These are phyloP conservation scores for Hyaloscypha finlandica DNA, from an alignment of 495 filamentous ascomycete genomes.

Conservation along the genomic window DNA sequence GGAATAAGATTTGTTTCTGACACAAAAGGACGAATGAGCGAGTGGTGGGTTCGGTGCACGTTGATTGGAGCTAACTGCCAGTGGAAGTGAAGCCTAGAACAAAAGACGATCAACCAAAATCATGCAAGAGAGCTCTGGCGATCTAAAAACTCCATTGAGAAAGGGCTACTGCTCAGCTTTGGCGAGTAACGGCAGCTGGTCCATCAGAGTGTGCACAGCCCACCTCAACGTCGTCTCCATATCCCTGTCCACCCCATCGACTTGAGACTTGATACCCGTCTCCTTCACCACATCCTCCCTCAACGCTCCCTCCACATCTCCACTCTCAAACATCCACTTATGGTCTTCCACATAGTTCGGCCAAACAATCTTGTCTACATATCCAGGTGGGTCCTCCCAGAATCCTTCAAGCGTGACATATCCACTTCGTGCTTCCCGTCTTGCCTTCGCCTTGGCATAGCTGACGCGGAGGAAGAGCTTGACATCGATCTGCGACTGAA, in stretches of 20 bases:
- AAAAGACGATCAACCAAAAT: no score
- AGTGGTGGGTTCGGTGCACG: no score
- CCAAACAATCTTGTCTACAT: slow-evolving; percentile 95
- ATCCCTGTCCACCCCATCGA: slow-evolving; percentile 43
- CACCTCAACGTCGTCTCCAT: slow-evolving; percentile 54
- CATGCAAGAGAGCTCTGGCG: no score
- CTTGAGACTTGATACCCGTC: slow-evolving; percentile 49
- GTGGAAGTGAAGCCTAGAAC: no score
- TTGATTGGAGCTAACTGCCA: no score
- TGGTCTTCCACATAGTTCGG: slow-evolving; percentile 85
- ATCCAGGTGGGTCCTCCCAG: slow-evolving; percentile 91
- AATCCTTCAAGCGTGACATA: slow-evolving; percentile 92
- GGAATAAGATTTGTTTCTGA: no score
- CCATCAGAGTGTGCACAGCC: slow-evolving; percentile 54
- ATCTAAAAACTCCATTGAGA: background rate
- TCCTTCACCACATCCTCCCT: slow-evolving; percentile 43
- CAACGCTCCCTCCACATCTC: slow-evolving; percentile 58
- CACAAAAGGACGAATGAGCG: no score
- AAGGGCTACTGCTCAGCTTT: background rate
- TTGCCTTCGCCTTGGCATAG: slow-evolving; percentile 57
- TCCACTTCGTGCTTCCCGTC: slow-evolving; percentile 72
- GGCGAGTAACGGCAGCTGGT: slow-evolving; percentile 27
- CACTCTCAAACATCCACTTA: slow-evolving; percentile 68
- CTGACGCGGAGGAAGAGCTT: slow-evolving; percentile 72
- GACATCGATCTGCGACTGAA: slow-evolving; percentile 66